Base-by-base conservation (phyloP, 192 early-diverging fungal genomes). In the Geranomyces variabilis region DNA sequence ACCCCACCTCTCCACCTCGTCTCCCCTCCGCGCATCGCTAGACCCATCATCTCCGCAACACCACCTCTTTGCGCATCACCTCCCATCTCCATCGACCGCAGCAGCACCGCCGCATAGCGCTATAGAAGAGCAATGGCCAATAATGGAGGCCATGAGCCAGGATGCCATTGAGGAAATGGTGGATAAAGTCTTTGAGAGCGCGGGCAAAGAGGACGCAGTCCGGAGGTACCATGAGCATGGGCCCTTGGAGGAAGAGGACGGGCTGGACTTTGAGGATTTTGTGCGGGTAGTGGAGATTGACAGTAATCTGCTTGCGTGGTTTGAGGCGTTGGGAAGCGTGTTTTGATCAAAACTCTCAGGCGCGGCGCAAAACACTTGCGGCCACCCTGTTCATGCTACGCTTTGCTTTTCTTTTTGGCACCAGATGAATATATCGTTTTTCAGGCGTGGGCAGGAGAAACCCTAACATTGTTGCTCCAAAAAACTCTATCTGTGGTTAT, bases 101-200 rank as follows among this genome's bases (percentile, higher is more conserved):
- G 36, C 36, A 3, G 36, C 36, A 41, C 36, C 36, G 36, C 61
- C 48, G 29, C n/a, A 14, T 30, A 30, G 45, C 12, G 60, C 70
- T 7, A 31, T 34, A 70, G 83, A 91, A 67, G 79, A 88, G 71
- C 90, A 90, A 26, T 91, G 90, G 78, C 90, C 96, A 0, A 88
- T 96, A 33, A 92, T 97, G 87, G 94, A 98, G 76, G 89, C 90
- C 12, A 90, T 98, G 87, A 88, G 89, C 14, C 93, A 94, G 73
- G 93, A 95, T 68, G 93, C 96, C 0, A 93, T 97, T 47, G 88
- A 92, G 59, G 93, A 97, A 63, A 94, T 98, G 91, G 92, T 97
- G 19, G 90, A 94, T 46, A 93, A 90, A 73, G 91, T 93, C 14
- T 96, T 95, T 69, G 71, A 73, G 26, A 84, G 82, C 51, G 82